A percentile compares a stretch with the other conserved stretches of the same genome.
These are phyloP conservation scores for Chaetomiaceae sp. DNA, from an alignment of 2,329 filamentous ascomycete species.

Conservation along the genomic window DNA sequence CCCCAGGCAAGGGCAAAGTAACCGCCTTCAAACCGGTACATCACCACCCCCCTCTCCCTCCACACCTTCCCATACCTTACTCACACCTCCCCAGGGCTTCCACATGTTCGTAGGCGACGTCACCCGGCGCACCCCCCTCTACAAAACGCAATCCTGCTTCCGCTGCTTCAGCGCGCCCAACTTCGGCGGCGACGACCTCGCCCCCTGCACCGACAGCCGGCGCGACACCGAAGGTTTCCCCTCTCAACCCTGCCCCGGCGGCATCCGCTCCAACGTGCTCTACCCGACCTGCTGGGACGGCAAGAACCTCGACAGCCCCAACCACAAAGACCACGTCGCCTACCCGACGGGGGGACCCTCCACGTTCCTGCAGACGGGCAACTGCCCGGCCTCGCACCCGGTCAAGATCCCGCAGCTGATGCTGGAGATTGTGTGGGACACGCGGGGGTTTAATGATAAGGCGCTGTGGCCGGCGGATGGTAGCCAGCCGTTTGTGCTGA, in stretches of 20 bases:
- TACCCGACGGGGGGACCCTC: constrained; percentile 30
- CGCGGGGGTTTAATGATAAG: neutral
- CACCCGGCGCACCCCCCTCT: neutral
- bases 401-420: constrained; percentile 9
- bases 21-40: neutral
- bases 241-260: neutral
- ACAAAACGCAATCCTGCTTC: constrained; percentile 2
- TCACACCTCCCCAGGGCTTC: neutral
- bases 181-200: constrained; percentile 2
- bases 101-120: constrained; percentile 4
- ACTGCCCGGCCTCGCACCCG: constrained; percentile 6
- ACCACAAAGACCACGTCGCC: constrained; percentile 42
- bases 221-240: constrained; percentile 4
- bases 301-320: constrained; percentile 42
- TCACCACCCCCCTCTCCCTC: neutral
- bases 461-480: neutral
- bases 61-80: neutral
- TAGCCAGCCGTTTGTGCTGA: constrained; percentile 7
- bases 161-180: constrained; percentile 8
- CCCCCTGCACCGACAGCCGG: constrained; percentile 3
- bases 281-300: constrained; percentile 50
- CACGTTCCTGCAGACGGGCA: neutral
- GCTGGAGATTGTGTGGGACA: constrained; percentile 9
- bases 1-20: neutral
- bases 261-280: constrained; percentile 37